Conservation (phyloP, 257 asterid genomes). For the Marsdenia floribunda region DNA sequence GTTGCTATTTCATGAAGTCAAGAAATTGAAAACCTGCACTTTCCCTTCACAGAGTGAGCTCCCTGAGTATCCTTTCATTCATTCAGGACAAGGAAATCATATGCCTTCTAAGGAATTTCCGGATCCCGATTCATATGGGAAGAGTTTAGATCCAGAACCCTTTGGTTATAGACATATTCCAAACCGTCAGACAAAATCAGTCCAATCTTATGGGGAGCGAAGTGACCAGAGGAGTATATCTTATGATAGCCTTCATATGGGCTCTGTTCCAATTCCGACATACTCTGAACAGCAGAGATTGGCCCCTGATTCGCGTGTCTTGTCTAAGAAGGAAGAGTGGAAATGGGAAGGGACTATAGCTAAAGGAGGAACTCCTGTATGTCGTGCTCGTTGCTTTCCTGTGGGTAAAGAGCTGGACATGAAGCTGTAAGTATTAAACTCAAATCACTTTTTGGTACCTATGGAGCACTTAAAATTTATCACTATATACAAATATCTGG, state of each 20-base stretch:
- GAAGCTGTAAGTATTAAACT: slow-evolving; percentile 57
- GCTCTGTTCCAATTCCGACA: slow-evolving; percentile 34
- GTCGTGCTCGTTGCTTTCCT: slow-evolving; percentile 95
- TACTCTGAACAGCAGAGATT: slow-evolving; percentile 43
- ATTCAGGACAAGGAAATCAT: slow-evolving; percentile 49
- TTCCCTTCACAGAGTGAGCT: slow-evolving; percentile 55
- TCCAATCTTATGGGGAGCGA: slow-evolving; percentile 43
- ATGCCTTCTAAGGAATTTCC: slow-evolving; percentile 28
- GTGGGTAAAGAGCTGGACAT: slow-evolving; percentile 84
- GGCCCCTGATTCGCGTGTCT: slow-evolving; percentile 38
- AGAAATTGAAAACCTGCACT: slow-evolving; percentile 47
- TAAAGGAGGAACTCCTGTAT: slow-evolving; percentile 80
- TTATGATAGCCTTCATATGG: slow-evolving; percentile 41
- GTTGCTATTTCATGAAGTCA: slow-evolving; percentile 50
- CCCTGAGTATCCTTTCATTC: slow-evolving; percentile 74
- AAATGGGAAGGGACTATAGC: slow-evolving; percentile 95
- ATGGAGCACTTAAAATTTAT: neutral
- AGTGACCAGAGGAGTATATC: slow-evolving; percentile 43
- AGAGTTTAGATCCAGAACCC: slow-evolving; percentile 46
- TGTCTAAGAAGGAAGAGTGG: slow-evolving; percentile 68
- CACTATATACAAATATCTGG: neutral
- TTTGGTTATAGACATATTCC: slow-evolving; percentile 44
- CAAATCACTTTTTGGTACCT: neutral
- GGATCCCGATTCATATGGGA: slow-evolving; percentile 37
- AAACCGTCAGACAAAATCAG: slow-evolving; percentile 31